Percentiles rank a stretch among this genome's conserved stretches.
Conservation (phyloP, 345 rosid species). For the Lepidium didymum region DNA sequence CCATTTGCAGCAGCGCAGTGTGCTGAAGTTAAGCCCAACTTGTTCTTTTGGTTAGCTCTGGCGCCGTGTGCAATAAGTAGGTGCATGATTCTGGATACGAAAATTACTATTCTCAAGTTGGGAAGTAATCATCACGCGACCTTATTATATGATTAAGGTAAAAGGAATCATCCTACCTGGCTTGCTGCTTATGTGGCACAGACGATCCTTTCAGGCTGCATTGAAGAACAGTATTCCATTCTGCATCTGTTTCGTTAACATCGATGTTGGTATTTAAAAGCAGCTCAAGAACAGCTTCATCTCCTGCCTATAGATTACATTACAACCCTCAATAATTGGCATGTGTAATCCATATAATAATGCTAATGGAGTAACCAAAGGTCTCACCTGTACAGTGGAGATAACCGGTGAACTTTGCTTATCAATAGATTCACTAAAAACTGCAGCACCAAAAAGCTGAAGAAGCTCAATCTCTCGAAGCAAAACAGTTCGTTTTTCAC, state of each 20-base stretch:
- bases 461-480: slow-evolving; percentile 66
- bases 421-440: slow-evolving; percentile 26
- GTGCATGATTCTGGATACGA: slow-evolving; percentile 46
- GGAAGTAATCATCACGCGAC: background rate
- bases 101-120: slow-evolving; percentile 1
- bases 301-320: slow-evolving; percentile 52
- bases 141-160: background rate
- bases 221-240: slow-evolving; percentile 72
- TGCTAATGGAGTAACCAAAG: background rate
- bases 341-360: background rate
- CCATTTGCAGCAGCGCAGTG: slow-evolving; percentile 81
- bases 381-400: slow-evolving; percentile 48
- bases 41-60: slow-evolving; percentile 47
- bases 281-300: slow-evolving; percentile 59
- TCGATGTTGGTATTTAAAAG: slow-evolving; percentile 52
- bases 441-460: slow-evolving; percentile 56
- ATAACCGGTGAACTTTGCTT: slow-evolving; percentile 48
- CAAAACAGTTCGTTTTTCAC: slow-evolving; percentile 46
- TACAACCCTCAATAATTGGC: background rate
- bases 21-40: slow-evolving; percentile 58
- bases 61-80: slow-evolving; percentile 63
- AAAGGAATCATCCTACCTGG: slow-evolving; percentile 40
- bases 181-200: slow-evolving; percentile 49
- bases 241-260: slow-evolving; percentile 56
- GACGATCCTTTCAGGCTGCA: slow-evolving; percentile 55